Conservation (phyloP, 2,329 filamentous ascomycete genomes). For the Curvularia verruculosa region DNA sequence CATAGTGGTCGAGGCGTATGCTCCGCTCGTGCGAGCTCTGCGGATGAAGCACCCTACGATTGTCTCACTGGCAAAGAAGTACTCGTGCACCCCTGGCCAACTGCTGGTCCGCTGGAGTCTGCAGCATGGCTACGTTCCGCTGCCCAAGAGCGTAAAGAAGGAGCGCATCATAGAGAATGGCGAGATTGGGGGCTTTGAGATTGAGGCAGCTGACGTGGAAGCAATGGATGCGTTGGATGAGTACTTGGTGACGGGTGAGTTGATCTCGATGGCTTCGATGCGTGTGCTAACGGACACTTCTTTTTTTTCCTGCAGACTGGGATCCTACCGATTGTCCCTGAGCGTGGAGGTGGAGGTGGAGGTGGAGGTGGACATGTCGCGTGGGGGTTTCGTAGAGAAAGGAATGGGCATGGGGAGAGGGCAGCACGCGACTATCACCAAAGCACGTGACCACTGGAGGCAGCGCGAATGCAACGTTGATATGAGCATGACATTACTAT, state of each 20-base stretch:
- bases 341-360: conserved; percentile 30
- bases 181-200: conserved; percentile 64
- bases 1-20: conserved; percentile 80
- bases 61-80: conserved; percentile 67
- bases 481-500: no score
- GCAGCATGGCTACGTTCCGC: conserved; percentile 73
- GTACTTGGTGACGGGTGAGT: conserved; percentile 66
- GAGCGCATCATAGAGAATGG: conserved; percentile 70
- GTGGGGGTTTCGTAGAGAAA: conserved; percentile 28
- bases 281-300: conserved; percentile 23
- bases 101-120: conserved; percentile 79
- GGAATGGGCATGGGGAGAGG: not conserved
- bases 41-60: conserved; percentile 72
- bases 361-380: conserved; percentile 21
- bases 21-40: conserved; percentile 73
- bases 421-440: no score
- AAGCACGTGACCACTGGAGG: no score
- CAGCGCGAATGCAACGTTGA: no score
- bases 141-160: conserved; percentile 73
- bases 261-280: conserved; percentile 1
- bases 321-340: conserved; percentile 54
- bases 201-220: conserved; percentile 68
- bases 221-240: conserved; percentile 71
- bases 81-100: conserved; percentile 73
- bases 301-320: conserved; percentile 45